Conservation (phyloP, 768 basidiomycete genomes). For the Termitomyces sp. region DNA sequence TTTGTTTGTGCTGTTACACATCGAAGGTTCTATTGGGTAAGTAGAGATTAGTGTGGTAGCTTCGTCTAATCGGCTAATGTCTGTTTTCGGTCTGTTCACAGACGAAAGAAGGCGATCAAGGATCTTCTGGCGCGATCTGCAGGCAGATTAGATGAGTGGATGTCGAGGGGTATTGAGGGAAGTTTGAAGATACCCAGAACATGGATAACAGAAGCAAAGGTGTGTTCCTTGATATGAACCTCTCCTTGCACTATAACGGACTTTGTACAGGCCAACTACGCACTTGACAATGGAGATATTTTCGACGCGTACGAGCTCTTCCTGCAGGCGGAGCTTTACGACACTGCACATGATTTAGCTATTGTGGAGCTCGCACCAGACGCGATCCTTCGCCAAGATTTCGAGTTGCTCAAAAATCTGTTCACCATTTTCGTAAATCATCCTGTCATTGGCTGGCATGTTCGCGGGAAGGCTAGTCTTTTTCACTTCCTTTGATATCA, state of each 20-base stretch:
- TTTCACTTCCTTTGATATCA: not conserved
- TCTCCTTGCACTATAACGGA: not conserved
- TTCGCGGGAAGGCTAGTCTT: slow-evolving; percentile 70
- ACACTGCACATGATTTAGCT: slow-evolving; percentile 81
- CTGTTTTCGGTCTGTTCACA: slow-evolving; percentile 27
- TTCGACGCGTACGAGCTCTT: slow-evolving; percentile 79
- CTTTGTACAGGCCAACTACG: slow-evolving; percentile 56
- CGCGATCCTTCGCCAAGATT: slow-evolving; percentile 68
- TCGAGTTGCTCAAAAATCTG: slow-evolving; percentile 60
- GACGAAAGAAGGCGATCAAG: slow-evolving; percentile 80
- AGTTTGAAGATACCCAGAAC: slow-evolving; percentile 76
- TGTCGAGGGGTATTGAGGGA: slow-evolving; percentile 64
- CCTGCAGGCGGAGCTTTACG: slow-evolving; percentile 63
- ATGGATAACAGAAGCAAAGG: slow-evolving; percentile 94
- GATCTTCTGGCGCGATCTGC: slow-evolving; percentile 75
- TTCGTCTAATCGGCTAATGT: slow-evolving; percentile 8
- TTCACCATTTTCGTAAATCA: slow-evolving; percentile 63
- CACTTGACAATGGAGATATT: slow-evolving; percentile 55
- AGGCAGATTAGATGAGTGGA: slow-evolving; percentile 67
- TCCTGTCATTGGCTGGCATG: slow-evolving; percentile 72
- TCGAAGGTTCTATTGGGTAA: slow-evolving; percentile 79
- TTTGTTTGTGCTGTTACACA: slow-evolving; percentile 83
- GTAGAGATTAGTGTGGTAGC: slow-evolving; percentile 28
- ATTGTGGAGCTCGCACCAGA: slow-evolving; percentile 86
- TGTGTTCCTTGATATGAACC: slow-evolving; percentile 24